Percentiles rank a stretch among this genome's conserved stretches.
These are phyloP conservation scores for Dothistroma septosporum DNA, from an alignment of 2,329 filamentous ascomycete species.

Conservation along the genomic window DNA sequence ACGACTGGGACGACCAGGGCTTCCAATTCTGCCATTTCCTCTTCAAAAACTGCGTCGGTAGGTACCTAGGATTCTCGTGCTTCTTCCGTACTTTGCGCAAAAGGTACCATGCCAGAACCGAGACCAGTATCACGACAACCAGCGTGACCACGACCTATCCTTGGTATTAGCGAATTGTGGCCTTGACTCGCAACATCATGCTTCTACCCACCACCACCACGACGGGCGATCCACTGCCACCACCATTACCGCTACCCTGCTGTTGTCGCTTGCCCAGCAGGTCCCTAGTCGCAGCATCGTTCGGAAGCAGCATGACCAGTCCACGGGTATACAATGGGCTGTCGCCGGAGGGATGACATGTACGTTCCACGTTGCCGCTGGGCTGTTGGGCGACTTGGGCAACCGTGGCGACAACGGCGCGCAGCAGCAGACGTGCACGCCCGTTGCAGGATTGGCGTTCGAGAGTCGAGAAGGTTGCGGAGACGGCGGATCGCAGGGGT, in stretches of 20 bases:
- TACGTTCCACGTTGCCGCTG: not conserved
- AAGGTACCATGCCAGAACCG: slow-evolving; percentile 4
- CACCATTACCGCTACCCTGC: slow-evolving; percentile 2
- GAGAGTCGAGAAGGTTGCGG: slow-evolving; percentile 4
- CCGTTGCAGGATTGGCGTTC: slow-evolving; percentile 1
- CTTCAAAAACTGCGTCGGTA: slow-evolving; percentile 34
- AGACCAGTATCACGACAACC: slow-evolving; percentile 8
- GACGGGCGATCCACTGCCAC: slow-evolving; percentile 2
- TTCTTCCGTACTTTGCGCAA: slow-evolving; percentile 18
- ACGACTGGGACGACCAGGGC: slow-evolving; percentile 18
- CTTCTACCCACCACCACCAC: slow-evolving; percentile 8
- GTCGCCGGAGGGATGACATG: slow-evolving; percentile 12
- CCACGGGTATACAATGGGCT: slow-evolving; percentile 15
- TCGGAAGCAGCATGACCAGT: slow-evolving; percentile 21
- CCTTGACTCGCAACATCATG: not conserved
- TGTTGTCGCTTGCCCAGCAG: not conserved
- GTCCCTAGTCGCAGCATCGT: not conserved
- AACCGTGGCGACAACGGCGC: not conserved
- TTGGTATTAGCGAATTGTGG: not conserved
- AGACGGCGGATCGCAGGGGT: slow-evolving; percentile 8
- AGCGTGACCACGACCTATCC: slow-evolving; percentile 17
- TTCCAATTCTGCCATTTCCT: slow-evolving; percentile 33
- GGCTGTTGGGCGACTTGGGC: not conserved
- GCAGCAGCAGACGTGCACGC: slow-evolving; percentile 9
- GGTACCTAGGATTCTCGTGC: slow-evolving; percentile 29